These are phyloP conservation scores for Penicillium paxilli DNA, from an alignment of 495 filamentous ascomycete genomes.

Conservation along the genomic window DNA sequence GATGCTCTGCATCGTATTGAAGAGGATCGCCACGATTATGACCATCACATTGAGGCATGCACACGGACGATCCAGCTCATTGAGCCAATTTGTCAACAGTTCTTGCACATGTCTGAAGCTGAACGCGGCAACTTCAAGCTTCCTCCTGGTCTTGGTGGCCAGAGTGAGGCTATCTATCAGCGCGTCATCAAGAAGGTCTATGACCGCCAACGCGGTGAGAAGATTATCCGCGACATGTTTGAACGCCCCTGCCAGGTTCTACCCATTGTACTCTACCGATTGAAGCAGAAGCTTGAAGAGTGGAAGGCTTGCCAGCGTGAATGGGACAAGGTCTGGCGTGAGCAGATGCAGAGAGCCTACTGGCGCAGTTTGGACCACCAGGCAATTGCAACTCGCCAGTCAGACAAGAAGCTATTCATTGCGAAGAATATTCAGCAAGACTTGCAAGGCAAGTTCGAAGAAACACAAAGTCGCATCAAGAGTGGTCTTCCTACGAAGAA, in stretches of 20 bases:
- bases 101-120: conserved; percentile 67
- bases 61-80: conserved; percentile 90
- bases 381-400: conserved; percentile 76
- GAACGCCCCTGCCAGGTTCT: conserved; percentile 77
- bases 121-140: conserved; percentile 75
- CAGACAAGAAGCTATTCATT: conserved; percentile 86
- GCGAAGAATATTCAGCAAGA: conserved; percentile 82
- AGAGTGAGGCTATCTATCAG: conserved; percentile 94
- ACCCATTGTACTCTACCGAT: conserved; percentile 78
- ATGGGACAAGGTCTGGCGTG: conserved; percentile 99
- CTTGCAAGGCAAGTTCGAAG: conserved; percentile 84
- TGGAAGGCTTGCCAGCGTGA: conserved; percentile 96
- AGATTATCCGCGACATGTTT: conserved; percentile 82
- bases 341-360: conserved; percentile 87
- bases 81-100: conserved; percentile 88
- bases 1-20: conserved; percentile 94
- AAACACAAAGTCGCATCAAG: conserved; percentile 67
- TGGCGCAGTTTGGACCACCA: conserved; percentile 96
- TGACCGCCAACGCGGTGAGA: conserved; percentile 74
- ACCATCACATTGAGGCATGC: conserved; percentile 95
- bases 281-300: conserved; percentile 93
- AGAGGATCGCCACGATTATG: conserved; percentile 98
- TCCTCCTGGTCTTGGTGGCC: conserved; percentile 81
- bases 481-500: conserved; percentile 58
- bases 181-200: conserved; percentile 99